Evolutionary conservation across 345 rosid genomes (phyloP), one percentile per base, ranked within the genome.

Genomic region (Luvunga scandens): DNA sequence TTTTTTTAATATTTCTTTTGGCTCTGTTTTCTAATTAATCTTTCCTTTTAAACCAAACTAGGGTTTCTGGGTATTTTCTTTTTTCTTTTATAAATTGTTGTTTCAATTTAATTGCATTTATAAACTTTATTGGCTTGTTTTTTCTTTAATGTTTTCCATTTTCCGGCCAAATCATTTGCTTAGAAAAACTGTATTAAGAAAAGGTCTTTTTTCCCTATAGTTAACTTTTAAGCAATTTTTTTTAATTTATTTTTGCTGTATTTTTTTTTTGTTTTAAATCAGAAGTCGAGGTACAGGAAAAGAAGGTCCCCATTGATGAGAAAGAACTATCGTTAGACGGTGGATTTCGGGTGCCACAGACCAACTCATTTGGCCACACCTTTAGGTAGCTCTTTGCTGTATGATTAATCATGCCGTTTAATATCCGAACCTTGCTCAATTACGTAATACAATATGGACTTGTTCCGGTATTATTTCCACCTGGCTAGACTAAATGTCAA

Each of bases 341-440:
- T 71, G 91, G 89, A 70, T 95, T 91, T 82, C 80, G 78, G 81
- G 86, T 86, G 86, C 92, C 96, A 45, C 65, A 83, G 0, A 83
- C 89, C 64, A 95, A 95, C 77, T 85, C 99, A 10, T 95, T 92
- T 83, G 99, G 98, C 76, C 95, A 89, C 66, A 88, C 89, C 45
- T 95, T 95, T 85, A 91, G 98, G 98, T 92, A 75, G 13, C 9
- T 27, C 38, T 50, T 50, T 50, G 24, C 36, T 33, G 21, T 21
- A 65, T 65, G 9, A 28, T 19, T 65, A 65, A 33, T 65, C 42
- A 19, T 27, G 14, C 33, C 12, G 50, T 45, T 42, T 45, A 45
- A 13, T 45, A 45, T 45, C 50, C 50, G 4, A 45, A 45, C 2
- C 13, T 39, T 45, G 5, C 50, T 45, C 50, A 45, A 45, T 45